Evolutionary conservation across 2,329 filamentous ascomycete genomes (phyloP).

Genomic region (Colletotrichum paranaense): DNA sequence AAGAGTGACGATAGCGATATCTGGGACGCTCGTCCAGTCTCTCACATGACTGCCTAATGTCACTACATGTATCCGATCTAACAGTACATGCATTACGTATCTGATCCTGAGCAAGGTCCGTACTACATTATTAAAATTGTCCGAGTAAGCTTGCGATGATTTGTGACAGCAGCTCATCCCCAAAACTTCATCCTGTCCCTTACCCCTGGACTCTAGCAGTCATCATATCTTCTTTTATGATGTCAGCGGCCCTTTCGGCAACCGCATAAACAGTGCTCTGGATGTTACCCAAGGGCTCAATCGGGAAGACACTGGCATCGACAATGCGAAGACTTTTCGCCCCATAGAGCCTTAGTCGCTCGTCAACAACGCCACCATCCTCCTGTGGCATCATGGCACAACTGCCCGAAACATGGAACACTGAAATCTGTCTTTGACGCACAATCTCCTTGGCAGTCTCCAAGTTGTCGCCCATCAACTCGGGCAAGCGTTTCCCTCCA

Average conservation of each 20-base stretch:
- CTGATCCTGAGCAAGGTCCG: too few species aligned
- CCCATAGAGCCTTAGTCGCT: constrained; percentile 55
- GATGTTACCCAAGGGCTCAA: constrained; percentile 51
- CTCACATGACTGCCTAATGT: too few species aligned
- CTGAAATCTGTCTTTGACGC: constrained; percentile 46
- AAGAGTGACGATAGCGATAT: too few species aligned
- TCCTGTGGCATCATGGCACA: constrained; percentile 59
- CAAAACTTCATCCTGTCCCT: not conserved
- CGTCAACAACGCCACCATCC: constrained; percentile 57
- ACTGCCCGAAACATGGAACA: constrained; percentile 61
- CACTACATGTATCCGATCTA: too few species aligned
- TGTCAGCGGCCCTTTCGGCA: constrained; percentile 53
- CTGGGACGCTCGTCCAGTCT: too few species aligned
- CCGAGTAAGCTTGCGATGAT: not conserved
- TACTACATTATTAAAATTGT: not conserved
- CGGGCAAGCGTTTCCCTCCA: constrained; percentile 50
- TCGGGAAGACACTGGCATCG: constrained; percentile 57
- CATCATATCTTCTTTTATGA: constrained; percentile 43
- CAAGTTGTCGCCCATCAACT: constrained; percentile 42
- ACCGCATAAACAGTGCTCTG: constrained; percentile 44
- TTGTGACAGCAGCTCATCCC: not conserved
- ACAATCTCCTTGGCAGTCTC: constrained; percentile 51
- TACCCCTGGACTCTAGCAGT: not conserved
- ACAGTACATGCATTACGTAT: too few species aligned
- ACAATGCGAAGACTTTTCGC: constrained; percentile 55